A percentile compares a stretch with the other conserved stretches of the same genome.
Conservation (phyloP, 2,329 filamentous ascomycete species). For the Talaromyces marneffei region DNA sequence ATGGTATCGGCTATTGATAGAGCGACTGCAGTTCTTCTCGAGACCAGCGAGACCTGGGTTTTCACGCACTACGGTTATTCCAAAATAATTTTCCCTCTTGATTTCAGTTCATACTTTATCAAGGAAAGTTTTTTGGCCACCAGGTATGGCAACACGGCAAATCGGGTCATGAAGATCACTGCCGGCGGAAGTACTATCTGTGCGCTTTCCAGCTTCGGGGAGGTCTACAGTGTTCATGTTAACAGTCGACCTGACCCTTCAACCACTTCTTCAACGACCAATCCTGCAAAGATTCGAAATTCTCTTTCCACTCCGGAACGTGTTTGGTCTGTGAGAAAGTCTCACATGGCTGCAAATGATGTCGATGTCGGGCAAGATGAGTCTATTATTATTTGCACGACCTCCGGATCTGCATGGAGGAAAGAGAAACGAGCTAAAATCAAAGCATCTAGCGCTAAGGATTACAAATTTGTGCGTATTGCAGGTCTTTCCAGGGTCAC, state of each 20-base stretch:
- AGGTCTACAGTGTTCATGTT: slow-evolving; percentile 79
- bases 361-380: slow-evolving; percentile 87
- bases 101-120: slow-evolving; percentile 64
- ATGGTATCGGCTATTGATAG: slow-evolving; percentile 84
- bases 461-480: slow-evolving; percentile 92
- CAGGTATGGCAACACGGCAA: slow-evolving; percentile 58
- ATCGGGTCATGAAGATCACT: slow-evolving; percentile 68
- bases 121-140: slow-evolving; percentile 60
- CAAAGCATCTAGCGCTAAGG: slow-evolving; percentile 70
- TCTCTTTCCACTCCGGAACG: slow-evolving; percentile 72
- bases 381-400: slow-evolving; percentile 87
- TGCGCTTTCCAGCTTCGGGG: slow-evolving; percentile 74
- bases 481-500: slow-evolving; percentile 80
- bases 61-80: slow-evolving; percentile 96
- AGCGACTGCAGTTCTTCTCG: slow-evolving; percentile 77
- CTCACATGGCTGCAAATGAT: slow-evolving; percentile 75
- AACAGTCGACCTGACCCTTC: slow-evolving; percentile 61
- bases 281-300: slow-evolving; percentile 81
- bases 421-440: slow-evolving; percentile 76
- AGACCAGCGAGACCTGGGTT: slow-evolving; percentile 83
- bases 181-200: slow-evolving; percentile 89
- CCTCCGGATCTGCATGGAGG: slow-evolving; percentile 88
- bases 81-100: slow-evolving; percentile 76
- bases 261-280: slow-evolving; percentile 71
- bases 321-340: slow-evolving; percentile 84